phyloP scores from a whole-genome alignment of 177 flowering plant genomes.

The Vitis hybrid region DNA sequence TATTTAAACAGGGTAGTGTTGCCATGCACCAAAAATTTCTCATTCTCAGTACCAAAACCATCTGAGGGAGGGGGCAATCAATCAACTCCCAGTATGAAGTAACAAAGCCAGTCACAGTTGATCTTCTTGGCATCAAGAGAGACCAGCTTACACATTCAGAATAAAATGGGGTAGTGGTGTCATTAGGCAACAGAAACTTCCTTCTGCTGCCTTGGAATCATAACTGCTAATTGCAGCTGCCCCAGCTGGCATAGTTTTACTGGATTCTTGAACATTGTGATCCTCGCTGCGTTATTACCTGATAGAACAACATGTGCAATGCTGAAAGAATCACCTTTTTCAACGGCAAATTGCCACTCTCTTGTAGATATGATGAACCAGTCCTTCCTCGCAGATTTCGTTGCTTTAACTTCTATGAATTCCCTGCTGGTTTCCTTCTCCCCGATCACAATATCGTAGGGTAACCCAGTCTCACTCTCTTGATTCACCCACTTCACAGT shows the following conservation, averaged over 20 bases:
- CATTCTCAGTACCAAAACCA: no score
- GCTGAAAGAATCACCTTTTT: conserved; percentile 74
- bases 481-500: conserved; percentile 80
- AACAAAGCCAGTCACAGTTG: no score
- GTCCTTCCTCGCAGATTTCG: conserved; percentile 61
- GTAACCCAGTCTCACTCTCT: conserved; percentile 71
- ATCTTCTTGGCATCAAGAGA: no score
- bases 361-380: conserved; percentile 73
- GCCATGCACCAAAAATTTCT: no score
- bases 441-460: conserved; percentile 69
- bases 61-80: no score
- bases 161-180: no score
- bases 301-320: conserved; percentile 62
- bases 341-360: conserved; percentile 88
- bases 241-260: conserved; percentile 55
- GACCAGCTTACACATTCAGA: no score
- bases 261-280: conserved; percentile 68
- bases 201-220: conserved; percentile 45
- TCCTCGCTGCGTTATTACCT: conserved; percentile 38
- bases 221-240: conserved; percentile 52
- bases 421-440: conserved; percentile 38
- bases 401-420: conserved; percentile 92
- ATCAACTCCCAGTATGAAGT: no score
- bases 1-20: no score
- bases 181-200: no score